Percentiles rank a stretch among this genome's conserved stretches.
phyloP scores from a whole-genome alignment of 805 yeast genomes.

The Candida maesae region DNA sequence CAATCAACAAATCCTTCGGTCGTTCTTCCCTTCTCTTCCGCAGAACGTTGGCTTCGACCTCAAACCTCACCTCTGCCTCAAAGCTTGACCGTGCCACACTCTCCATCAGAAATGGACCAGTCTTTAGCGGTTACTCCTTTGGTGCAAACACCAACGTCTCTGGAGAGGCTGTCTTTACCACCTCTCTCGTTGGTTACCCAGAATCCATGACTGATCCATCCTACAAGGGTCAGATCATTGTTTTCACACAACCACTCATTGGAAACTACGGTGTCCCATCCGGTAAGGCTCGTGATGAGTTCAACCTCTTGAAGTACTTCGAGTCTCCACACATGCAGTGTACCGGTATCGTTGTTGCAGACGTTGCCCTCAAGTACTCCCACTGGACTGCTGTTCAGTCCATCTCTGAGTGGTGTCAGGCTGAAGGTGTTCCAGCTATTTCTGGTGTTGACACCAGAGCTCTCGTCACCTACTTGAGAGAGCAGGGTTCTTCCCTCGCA shows the following conservation, averaged over 20 bases:
- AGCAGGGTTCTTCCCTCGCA: slow-evolving; percentile 92
- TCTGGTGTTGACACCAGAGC: slow-evolving; percentile 98
- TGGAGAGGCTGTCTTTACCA: slow-evolving; percentile 98
- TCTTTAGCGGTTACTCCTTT: slow-evolving; percentile 88
- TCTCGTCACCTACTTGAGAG: slow-evolving; percentile 87
- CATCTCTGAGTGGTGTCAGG: slow-evolving; percentile 90
- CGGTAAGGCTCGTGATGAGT: slow-evolving; percentile 73
- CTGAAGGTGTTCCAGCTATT: slow-evolving; percentile 94
- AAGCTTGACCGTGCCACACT: slow-evolving; percentile 78
- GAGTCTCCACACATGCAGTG: slow-evolving; percentile 92
- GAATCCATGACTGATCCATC: slow-evolving; percentile 99
- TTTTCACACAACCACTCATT: slow-evolving; percentile 94
- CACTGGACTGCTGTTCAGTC: slow-evolving; percentile 99
- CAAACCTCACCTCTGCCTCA: slow-evolving; percentile 25
- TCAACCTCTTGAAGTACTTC: slow-evolving; percentile 79
- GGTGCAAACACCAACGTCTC: slow-evolving; percentile 91
- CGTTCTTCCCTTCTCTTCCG: slow-evolving; percentile 26
- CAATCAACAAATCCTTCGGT: slow-evolving; percentile 25
- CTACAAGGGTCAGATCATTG: slow-evolving; percentile 93
- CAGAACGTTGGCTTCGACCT: slow-evolving; percentile 27
- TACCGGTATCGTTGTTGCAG: slow-evolving; percentile 93
- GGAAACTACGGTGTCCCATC: slow-evolving; percentile 99
- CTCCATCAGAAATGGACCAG: slow-evolving; percentile 89
- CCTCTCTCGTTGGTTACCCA: slow-evolving; percentile 97
- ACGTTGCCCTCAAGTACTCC: slow-evolving; percentile 92